Percentiles rank a stretch among this genome's conserved stretches.
Evolutionary conservation across 352 stramenopile genomes (phyloP).

Genomic region (Phytophthora colocasiae): DNA sequence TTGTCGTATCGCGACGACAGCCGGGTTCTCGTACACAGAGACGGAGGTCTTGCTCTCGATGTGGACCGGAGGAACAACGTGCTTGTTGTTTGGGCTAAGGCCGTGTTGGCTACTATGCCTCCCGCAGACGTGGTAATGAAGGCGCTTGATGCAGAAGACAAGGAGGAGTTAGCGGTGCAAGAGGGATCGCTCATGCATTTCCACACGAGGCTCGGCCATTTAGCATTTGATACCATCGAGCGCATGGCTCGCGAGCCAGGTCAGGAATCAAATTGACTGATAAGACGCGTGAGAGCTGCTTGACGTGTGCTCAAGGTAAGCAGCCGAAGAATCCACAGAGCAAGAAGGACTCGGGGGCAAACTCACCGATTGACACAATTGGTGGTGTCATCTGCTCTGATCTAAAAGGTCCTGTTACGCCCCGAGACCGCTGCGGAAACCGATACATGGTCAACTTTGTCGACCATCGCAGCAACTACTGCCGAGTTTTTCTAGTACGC

Average conservation of each 20-base stretch:
- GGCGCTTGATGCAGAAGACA: too few relatives aligned
- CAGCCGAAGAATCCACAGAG: constrained; percentile 21
- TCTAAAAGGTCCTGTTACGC: too few relatives aligned
- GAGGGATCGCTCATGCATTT: constrained; percentile 12
- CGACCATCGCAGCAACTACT: too few relatives aligned
- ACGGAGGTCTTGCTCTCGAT: neutral
- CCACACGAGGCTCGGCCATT: constrained; percentile 15
- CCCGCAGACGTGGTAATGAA: constrained; percentile 7
- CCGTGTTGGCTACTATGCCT: too few relatives aligned
- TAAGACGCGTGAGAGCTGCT: constrained; percentile 3
- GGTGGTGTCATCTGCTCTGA: too few relatives aligned
- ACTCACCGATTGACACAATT: constrained; percentile 18
- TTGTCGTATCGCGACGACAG: constrained; percentile 4
- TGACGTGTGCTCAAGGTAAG: constrained; percentile 28
- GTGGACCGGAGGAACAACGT: constrained; percentile 16
- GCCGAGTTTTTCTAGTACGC: too few relatives aligned
- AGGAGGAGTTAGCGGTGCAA: constrained; percentile 9
- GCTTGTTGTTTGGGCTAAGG: constrained; percentile 2
- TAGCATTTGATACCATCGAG: constrained; percentile 21
- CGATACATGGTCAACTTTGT: too few relatives aligned
- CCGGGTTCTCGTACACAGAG: too few relatives aligned
- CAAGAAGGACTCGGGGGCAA: constrained; percentile 18
- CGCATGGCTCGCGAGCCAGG: constrained; percentile 4
- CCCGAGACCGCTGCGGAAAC: too few relatives aligned
- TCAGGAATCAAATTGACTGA: constrained; percentile 20